Conservation (phyloP, 345 rosid genomes). For the Eucalyptus marginata region DNA sequence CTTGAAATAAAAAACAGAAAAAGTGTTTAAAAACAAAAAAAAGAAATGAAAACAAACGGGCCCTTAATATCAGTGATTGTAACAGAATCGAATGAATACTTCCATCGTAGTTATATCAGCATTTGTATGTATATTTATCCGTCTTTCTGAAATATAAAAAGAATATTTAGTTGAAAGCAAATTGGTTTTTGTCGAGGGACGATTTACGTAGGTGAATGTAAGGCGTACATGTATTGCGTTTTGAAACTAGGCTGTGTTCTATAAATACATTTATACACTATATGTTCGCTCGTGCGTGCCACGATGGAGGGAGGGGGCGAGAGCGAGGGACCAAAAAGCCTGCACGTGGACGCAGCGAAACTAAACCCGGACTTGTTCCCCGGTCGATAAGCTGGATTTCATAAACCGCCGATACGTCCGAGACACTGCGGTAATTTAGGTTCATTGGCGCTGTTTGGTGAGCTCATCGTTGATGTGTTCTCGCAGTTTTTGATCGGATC, state of each 20-base stretch:
- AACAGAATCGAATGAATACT: background rate
- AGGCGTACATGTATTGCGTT: background rate
- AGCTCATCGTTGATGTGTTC: background rate
- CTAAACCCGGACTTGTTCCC: slow-evolving; percentile 62
- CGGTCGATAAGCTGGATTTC: slow-evolving; percentile 37
- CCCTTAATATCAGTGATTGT: no score
- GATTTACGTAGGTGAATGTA: background rate
- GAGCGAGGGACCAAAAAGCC: background rate
- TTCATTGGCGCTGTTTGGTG: background rate
- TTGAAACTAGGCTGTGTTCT: background rate
- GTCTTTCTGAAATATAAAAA: accelerated
- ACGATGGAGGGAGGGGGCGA: background rate
- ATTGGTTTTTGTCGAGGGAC: background rate
- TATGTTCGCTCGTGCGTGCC: background rate
- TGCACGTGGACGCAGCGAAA: slow-evolving; percentile 29
- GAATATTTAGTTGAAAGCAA: background rate
- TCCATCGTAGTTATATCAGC: background rate
- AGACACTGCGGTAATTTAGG: background rate
- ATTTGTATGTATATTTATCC: accelerated
- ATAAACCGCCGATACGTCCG: slow-evolving; percentile 76
- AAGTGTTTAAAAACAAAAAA: no score
- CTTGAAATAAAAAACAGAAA: no score
- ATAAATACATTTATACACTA: background rate
- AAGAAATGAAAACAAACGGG: no score
- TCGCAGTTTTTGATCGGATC: background rate